Conservation (phyloP, 305 asterid species). For the Nicotiana rustica region DNA sequence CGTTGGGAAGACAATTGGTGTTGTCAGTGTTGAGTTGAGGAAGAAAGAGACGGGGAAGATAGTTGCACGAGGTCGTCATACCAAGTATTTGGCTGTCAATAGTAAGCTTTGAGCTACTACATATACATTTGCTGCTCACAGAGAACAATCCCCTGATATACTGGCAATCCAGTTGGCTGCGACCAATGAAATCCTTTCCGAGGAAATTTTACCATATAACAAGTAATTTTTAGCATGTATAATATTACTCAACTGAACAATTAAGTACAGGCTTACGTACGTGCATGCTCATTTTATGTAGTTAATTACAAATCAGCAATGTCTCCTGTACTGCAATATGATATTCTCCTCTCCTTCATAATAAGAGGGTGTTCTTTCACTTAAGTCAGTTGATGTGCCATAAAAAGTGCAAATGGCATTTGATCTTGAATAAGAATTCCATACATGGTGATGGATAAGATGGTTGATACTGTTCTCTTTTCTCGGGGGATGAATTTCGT, state of each 20-base stretch:
- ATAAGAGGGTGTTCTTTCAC: not conserved
- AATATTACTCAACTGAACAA: not conserved
- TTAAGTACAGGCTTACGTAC: too few relatives aligned
- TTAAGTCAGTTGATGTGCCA: not conserved
- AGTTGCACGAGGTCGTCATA: slow-evolving; percentile 90
- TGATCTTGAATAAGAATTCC: not conserved
- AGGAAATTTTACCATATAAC: not conserved
- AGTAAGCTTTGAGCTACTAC: slow-evolving; percentile 64
- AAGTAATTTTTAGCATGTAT: too few relatives aligned
- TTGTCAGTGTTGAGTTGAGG: slow-evolving; percentile 73
- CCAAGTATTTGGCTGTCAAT: slow-evolving; percentile 68
- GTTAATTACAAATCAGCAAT: not conserved
- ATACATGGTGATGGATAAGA: not conserved
- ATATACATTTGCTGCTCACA: not conserved
- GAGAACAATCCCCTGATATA: too few relatives aligned
- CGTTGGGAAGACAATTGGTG: slow-evolving; percentile 79
- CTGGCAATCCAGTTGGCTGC: not conserved
- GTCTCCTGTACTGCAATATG: not conserved
- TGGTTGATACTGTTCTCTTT: not conserved
- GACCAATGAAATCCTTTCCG: not conserved
- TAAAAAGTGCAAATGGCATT: not conserved
- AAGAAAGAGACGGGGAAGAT: slow-evolving; percentile 74
- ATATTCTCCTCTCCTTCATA: not conserved
- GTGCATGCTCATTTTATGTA: not conserved
- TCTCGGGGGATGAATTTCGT: not conserved